Conservation (phyloP, 2,329 filamentous ascomycete species). For the Zymoseptoria ardabiliae region DNA sequence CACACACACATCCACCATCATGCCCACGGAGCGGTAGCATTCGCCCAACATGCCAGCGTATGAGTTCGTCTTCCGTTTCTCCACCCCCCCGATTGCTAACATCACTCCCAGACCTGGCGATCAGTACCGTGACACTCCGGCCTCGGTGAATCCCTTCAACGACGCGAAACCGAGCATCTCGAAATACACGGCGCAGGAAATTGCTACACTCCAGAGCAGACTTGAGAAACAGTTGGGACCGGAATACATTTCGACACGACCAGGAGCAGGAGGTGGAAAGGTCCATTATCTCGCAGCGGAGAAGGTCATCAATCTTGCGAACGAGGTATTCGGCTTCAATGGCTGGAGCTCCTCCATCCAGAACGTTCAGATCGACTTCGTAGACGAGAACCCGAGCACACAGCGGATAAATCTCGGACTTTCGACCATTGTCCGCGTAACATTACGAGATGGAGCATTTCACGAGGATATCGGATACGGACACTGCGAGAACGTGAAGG, state of each 20-base stretch:
- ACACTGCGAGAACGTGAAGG: slow-evolving; percentile 90
- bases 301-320: slow-evolving; percentile 90
- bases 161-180: slow-evolving; percentile 61
- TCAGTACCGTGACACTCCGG: slow-evolving; percentile 32
- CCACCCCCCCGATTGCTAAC: slow-evolving; percentile 8
- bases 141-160: slow-evolving; percentile 69
- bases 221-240: slow-evolving; percentile 91
- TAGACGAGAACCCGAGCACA: slow-evolving; percentile 74
- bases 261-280: slow-evolving; percentile 74
- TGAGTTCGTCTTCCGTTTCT: slow-evolving; percentile 2
- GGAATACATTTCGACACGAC: slow-evolving; percentile 84
- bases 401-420: slow-evolving; percentile 77
- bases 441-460: slow-evolving; percentile 85
- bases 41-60: slow-evolving; percentile 26
- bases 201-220: slow-evolving; percentile 76
- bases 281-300: slow-evolving; percentile 94
- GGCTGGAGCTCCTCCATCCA: slow-evolving; percentile 96
- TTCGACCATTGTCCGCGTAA: slow-evolving; percentile 85
- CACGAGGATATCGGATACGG: slow-evolving; percentile 98
- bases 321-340: slow-evolving; percentile 94
- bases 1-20: neutral
- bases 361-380: slow-evolving; percentile 90
- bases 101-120: slow-evolving; percentile 26
- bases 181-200: slow-evolving; percentile 82
- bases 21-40: slow-evolving; percentile 3